A percentile compares a stretch with the other conserved stretches of the same genome.
phyloP scores from a whole-genome alignment of 345 rosid species.

The Aegle marmelos region DNA sequence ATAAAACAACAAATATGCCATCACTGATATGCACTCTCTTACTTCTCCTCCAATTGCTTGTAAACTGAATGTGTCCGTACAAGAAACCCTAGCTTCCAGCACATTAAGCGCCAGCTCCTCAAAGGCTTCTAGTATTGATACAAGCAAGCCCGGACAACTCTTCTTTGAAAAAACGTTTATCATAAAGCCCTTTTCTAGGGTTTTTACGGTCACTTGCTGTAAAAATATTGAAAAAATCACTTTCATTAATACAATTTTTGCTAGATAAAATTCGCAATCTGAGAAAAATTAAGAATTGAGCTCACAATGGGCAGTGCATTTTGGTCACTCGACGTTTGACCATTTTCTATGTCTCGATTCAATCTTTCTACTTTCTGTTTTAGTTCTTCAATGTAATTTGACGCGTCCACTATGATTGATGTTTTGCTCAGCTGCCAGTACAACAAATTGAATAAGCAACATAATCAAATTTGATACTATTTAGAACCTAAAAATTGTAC shows the following conservation, averaged over 20 bases:
- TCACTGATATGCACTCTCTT: conserved; percentile 11
- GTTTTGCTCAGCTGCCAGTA: conserved; percentile 60
- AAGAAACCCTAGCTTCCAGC: conserved; percentile 94
- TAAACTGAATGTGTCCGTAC: conserved; percentile 64
- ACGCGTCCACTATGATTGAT: conserved; percentile 73
- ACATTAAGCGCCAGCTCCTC: conserved; percentile 78
- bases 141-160: conserved; percentile 77
- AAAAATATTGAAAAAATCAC: background rate
- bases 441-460: conserved; percentile 10
- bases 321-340: conserved; percentile 35
- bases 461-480: background rate
- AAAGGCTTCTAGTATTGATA: conserved; percentile 73
- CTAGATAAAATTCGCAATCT: background rate
- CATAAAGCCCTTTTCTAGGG: conserved; percentile 76
- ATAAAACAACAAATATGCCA: no score
- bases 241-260: no score
- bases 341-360: conserved; percentile 46
- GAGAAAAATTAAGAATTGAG: background rate
- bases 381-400: conserved; percentile 74
- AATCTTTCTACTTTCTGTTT: conserved; percentile 66
- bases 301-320: conserved; percentile 41
- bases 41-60: conserved; percentile 82
- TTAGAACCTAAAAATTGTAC: background rate
- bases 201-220: conserved; percentile 73
- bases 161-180: conserved; percentile 56